Evolutionary conservation across 2,329 filamentous ascomycete genomes (phyloP).

Genomic region (Venturia pyrina): DNA sequence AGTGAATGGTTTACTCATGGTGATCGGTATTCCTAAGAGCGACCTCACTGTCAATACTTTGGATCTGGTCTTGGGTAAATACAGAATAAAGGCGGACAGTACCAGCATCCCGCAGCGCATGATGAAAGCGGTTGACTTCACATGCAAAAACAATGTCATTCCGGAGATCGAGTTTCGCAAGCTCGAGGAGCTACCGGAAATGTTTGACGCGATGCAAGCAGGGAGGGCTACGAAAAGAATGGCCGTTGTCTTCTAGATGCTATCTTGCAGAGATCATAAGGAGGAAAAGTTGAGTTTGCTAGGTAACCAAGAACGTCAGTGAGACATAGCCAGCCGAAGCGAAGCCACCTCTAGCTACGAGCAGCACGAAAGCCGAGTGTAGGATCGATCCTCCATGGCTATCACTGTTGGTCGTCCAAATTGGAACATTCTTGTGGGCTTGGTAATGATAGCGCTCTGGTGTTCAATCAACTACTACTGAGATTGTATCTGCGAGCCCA

Average conservation of each 20-base stretch:
- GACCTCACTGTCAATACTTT: conserved; percentile 28
- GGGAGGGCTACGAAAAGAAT: conserved; percentile 28
- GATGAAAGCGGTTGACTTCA: conserved; percentile 35
- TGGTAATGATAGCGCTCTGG: no score
- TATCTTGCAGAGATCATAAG: no score
- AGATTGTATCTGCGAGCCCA: no score
- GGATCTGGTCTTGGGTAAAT: conserved; percentile 31
- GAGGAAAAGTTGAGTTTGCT: not conserved
- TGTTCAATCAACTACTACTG: no score
- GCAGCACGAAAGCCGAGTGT: no score
- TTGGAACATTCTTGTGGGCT: no score
- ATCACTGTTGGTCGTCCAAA: no score
- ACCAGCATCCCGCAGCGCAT: conserved; percentile 34
- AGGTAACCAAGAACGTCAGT: no score
- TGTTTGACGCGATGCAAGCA: conserved; percentile 30
- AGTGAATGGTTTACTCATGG: conserved; percentile 32
- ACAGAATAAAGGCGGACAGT: conserved; percentile 33
- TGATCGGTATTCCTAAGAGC: conserved; percentile 32
- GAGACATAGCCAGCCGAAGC: no score
- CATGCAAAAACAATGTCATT: conserved; percentile 31
- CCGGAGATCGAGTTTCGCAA: conserved; percentile 30
- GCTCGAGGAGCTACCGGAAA: conserved; percentile 29
- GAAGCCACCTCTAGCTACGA: no score
- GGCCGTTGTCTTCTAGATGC: conserved; percentile 26
- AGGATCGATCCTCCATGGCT: no score